phyloP scores from a whole-genome alignment of 2,329 filamentous ascomycete genomes.

The Colletotrichum karsti region DNA sequence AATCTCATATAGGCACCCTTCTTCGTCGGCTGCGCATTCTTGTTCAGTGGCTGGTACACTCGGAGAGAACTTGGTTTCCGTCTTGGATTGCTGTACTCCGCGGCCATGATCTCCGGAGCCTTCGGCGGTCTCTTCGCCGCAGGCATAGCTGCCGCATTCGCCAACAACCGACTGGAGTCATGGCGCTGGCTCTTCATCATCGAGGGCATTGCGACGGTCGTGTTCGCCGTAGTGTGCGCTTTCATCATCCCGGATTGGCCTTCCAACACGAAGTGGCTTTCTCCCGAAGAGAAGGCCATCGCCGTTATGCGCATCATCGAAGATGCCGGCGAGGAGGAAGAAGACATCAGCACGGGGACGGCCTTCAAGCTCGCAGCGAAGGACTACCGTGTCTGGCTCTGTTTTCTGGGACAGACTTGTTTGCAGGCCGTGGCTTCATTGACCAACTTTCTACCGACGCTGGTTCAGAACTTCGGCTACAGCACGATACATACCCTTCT shows the following conservation, averaged over 20 bases:
- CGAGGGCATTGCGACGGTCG: slow-evolving; percentile 48
- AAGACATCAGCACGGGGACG: not conserved
- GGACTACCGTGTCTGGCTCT: not conserved
- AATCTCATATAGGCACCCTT: slow-evolving; percentile 9
- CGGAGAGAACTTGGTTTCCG: slow-evolving; percentile 26
- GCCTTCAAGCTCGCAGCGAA: not conserved
- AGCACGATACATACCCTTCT: not conserved
- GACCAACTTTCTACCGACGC: not conserved
- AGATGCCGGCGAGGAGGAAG: rapidly evolving
- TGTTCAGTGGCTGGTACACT: slow-evolving; percentile 31
- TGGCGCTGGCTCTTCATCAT: slow-evolving; percentile 62
- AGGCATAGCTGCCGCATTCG: slow-evolving; percentile 31
- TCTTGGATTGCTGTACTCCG: slow-evolving; percentile 35
- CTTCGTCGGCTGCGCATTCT: slow-evolving; percentile 30
- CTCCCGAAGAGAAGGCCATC: not conserved
- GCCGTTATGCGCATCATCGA: not conserved
- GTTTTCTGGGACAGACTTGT: not conserved
- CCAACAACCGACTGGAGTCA: slow-evolving; percentile 46
- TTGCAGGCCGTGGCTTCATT: not conserved
- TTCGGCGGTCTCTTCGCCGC: slow-evolving; percentile 39
- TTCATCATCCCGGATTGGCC: slow-evolving; percentile 31
- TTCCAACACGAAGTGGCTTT: slow-evolving; percentile 1
- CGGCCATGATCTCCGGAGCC: slow-evolving; percentile 41
- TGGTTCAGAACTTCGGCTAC: not conserved
- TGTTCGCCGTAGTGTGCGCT: slow-evolving; percentile 15